Conservation (phyloP, 306 rosid genomes). For the Abrus precatorius region DNA sequence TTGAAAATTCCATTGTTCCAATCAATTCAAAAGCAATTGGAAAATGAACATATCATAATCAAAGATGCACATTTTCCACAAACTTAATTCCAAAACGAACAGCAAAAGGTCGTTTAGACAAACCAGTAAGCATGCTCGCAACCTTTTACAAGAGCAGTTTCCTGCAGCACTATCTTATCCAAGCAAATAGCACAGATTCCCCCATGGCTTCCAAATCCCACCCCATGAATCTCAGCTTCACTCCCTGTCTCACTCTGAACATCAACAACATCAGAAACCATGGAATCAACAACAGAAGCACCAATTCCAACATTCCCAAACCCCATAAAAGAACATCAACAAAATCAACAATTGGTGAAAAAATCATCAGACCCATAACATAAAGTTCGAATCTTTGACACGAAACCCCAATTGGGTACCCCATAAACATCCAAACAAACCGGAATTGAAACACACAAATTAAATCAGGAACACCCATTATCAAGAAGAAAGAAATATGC, state of each 20-base stretch:
- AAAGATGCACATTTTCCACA: conserved; percentile 19
- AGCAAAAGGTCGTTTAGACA: conserved; percentile 53
- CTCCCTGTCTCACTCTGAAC: conserved; percentile 61
- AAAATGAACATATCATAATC: conserved; percentile 14
- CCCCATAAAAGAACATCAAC: background rate
- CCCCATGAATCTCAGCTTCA: conserved; percentile 49
- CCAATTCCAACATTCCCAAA: conserved; percentile 6
- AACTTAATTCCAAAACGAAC: conserved; percentile 3
- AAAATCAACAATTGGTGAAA: background rate
- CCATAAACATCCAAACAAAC: background rate
- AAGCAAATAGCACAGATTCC: conserved; percentile 84
- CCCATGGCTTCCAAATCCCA: conserved; percentile 63
- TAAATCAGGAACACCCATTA: background rate
- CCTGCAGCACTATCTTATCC: conserved; percentile 74
- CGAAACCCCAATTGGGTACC: background rate
- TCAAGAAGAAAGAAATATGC: conserved; percentile 19
- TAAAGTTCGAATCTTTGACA: background rate
- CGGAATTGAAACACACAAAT: background rate
- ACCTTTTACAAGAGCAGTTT: conserved; percentile 89
- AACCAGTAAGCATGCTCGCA: conserved; percentile 99
- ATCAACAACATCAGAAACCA: conserved; percentile 28
- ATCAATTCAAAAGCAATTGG: conserved; percentile 29
- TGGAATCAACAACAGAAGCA: background rate
- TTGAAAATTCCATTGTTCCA: conserved; percentile 35
- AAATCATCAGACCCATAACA: background rate